phyloP scores from a whole-genome alignment of 2,329 filamentous ascomycete species.

The Clonostachys rhizophaga region DNA sequence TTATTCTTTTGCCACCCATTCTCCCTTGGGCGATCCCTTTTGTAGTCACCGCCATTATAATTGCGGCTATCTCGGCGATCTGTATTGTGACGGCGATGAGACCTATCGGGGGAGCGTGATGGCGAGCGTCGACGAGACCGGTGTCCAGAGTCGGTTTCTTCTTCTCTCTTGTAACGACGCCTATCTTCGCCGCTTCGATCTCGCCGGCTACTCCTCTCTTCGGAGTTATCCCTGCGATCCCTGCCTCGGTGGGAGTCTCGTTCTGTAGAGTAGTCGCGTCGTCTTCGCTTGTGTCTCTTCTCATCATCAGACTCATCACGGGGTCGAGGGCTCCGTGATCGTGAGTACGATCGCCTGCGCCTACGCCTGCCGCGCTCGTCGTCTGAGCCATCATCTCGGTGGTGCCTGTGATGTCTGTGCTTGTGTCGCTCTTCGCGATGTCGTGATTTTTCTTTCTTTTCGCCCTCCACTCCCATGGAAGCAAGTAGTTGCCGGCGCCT shows the following conservation, averaged over 20 bases:
- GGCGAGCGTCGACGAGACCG: constrained; percentile 20
- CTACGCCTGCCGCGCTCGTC: constrained; percentile 28
- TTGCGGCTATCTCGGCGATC: constrained; percentile 10
- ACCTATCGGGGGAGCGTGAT: constrained; percentile 3
- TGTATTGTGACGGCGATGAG: constrained; percentile 6
- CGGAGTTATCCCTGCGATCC: constrained; percentile 8
- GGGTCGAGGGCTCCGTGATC: constrained; percentile 35
- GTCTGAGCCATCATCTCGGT: constrained; percentile 34
- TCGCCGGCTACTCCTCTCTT: constrained; percentile 1
- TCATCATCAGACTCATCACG: constrained; percentile 20
- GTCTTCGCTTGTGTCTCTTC: constrained; percentile 11
- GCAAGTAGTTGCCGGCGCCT: constrained; percentile 64
- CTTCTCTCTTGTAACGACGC: neutral
- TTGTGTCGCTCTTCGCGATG: constrained; percentile 27
- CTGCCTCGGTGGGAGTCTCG: constrained; percentile 7
- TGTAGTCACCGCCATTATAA: constrained; percentile 1
- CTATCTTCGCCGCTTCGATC: constrained; percentile 6
- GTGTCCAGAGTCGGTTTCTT: constrained; percentile 14
- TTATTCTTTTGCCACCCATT: too few species aligned
- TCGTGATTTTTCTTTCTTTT: constrained; percentile 18
- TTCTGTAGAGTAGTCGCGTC: constrained; percentile 15
- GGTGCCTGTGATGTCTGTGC: constrained; percentile 33
- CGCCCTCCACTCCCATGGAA: constrained; percentile 42
- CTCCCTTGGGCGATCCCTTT: constrained; percentile 1
- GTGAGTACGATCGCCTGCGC: constrained; percentile 38